phyloP scores from a whole-genome alignment of 1,284 basidiomycete species.

The Hemileia vastatrix region DNA sequence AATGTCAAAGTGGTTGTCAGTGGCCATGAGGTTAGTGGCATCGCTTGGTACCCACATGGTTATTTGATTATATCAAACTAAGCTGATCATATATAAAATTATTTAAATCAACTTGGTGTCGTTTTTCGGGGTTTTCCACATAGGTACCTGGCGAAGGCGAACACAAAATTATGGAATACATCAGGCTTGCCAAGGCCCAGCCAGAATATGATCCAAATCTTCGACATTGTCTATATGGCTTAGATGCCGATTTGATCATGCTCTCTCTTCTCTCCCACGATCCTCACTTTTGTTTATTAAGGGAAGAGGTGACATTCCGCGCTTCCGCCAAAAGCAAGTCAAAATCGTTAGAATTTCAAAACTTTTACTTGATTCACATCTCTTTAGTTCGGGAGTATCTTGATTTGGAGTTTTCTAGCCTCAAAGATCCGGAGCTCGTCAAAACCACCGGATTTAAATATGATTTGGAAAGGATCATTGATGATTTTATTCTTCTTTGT shows the following conservation, averaged over 20 bases:
- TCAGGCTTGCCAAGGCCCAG: constrained; percentile 85
- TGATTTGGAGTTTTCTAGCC: constrained; percentile 40
- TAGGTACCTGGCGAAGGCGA: constrained; percentile 88
- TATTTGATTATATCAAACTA: neutral
- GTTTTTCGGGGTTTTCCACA: too few relatives aligned
- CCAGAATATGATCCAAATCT: constrained; percentile 86
- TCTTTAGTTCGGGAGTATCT: constrained; percentile 44
- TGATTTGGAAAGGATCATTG: constrained; percentile 42
- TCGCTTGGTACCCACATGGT: neutral
- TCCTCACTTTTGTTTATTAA: constrained; percentile 92
- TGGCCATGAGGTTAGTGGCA: constrained; percentile 67
- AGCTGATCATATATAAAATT: neutral
- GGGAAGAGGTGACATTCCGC: constrained; percentile 75
- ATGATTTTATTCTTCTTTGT: constrained; percentile 45
- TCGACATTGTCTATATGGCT: constrained; percentile 93
- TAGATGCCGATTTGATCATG: constrained; percentile 99
- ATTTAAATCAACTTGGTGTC: neutral
- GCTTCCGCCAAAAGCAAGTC: neutral
- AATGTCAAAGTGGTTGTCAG: constrained; percentile 85
- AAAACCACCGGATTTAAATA: constrained; percentile 41
- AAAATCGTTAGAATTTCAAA: constrained; percentile 6
- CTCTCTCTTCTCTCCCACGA: constrained; percentile 92
- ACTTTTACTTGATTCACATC: constrained; percentile 38
- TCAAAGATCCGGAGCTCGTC: constrained; percentile 25
- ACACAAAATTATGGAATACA: constrained; percentile 99